Evolutionary conservation across 805 yeast species (phyloP), one percentile per base, ranked within the genome.

Genomic region (Zygosaccharomyces rouxii): DNA sequence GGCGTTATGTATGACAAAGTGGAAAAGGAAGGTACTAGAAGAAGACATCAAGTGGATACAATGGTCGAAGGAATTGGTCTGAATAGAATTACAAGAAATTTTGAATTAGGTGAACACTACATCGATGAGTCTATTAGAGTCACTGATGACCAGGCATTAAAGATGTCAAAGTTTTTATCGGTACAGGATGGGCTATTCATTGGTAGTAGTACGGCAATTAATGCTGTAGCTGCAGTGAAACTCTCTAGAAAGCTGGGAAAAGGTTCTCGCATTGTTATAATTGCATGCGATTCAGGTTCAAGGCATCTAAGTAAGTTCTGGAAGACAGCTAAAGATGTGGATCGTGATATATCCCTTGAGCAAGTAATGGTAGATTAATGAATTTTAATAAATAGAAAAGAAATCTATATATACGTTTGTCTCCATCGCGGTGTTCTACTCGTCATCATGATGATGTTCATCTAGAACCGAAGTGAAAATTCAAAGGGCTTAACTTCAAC

Each of bases 21-120:
- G 6, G 99, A 92, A 66, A 83, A 78, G 55, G 99, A 92, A 69
- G 99, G 99, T 1, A 86, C 94, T 0, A 74, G 98, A 57, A 76
- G 97, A 62, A 73, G 99, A 56, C 98, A 94, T 66, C 99, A 92
- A 68, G 98, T 92, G 1, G 99, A 92, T 66, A 94, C 98, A 0
- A 62, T 90, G 1, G 83, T 92, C 3, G 99, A 92, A 67, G 99
- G 99, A 0, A 85, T 92, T 25, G 99, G 99, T 0, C 69, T 92
- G 49, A 94, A 89, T 58, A 73, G 99, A 54, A 71, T 94, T 22
- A 92, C 99, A 0, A 77, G 78, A 59, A 92, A 92, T 65, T 87
- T 92, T 65, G 68, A 74, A 40, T 77, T 75, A 43, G 98, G 89
- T 1, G 89, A 86, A 56, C 61, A 66, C 1, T 75, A 66, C 49